Base-by-base conservation (phyloP, 2,329 filamentous ascomycete genomes). In the Aspergillus sp. region DNA sequence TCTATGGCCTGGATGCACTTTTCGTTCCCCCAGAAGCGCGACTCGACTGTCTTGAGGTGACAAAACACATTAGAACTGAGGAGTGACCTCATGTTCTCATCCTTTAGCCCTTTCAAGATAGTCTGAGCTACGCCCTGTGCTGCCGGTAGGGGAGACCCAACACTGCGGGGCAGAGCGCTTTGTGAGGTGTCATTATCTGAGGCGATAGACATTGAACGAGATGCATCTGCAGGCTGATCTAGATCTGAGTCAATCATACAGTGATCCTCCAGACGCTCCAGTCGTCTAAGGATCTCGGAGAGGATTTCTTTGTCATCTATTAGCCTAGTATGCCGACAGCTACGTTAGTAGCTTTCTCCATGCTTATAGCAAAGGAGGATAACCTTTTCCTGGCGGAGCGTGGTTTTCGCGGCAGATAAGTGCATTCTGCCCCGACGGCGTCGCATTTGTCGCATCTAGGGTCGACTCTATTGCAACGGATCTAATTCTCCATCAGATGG, bases 391-490 rank as follows among this genome's bases (percentile, higher is more conserved):
- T 65, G 39, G 55, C 60, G 23, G 54, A 41, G 6, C 64, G 54
- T 41, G 48, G 32, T 28, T 66, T 66, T 19, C 64, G 61, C 12
- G 63, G 51, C n/a, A 61, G 23, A 38, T 68, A 68, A 2, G 47
- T 32, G 48, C 66, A 68, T 30, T 62, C 51, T 7, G 38, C 55
- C 8, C 58, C 58, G 9, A 52, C 43, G 19, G 61, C 36, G 28
- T 63, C 52, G 49, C 66, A 68, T 57, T 63, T 68, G 49, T 68
- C 62, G 52, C 66, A 68, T 57, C 50, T 51, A 4, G 66, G 66
- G 30, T 59, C 55, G 30, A 55, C 57, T 38, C 60, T 59, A 52
- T 68, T 63, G 56, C 66, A 68, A 21, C 65, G 63, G 57, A 66
- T 67, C 66, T 68, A 60, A 13, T 4, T 19, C 19, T 13, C 28